phyloP scores from a whole-genome alignment of 2,329 filamentous ascomycete genomes.

The Aspergillus sp. region DNA sequence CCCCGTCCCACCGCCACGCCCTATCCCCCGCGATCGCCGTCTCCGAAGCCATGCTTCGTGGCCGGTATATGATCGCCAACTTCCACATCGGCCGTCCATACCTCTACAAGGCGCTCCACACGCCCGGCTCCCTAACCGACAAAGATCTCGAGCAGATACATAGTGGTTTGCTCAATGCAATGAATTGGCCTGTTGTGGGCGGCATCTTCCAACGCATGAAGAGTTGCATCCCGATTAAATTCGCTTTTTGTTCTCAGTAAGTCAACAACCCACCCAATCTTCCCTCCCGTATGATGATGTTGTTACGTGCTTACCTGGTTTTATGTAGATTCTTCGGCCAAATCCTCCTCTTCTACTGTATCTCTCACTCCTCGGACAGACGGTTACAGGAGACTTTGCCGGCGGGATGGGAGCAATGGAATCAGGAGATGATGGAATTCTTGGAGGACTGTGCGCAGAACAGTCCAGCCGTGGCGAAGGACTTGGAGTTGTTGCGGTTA shows the following conservation, averaged over 20 bases:
- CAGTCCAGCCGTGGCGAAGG: slow-evolving; percentile 44
- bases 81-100: slow-evolving; percentile 47
- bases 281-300: too few species aligned
- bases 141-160: slow-evolving; percentile 44
- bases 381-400: slow-evolving; percentile 40
- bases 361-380: slow-evolving; percentile 40
- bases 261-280: slow-evolving; percentile 5
- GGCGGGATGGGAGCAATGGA: slow-evolving; percentile 45
- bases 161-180: slow-evolving; percentile 42
- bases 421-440: slow-evolving; percentile 44
- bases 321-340: slow-evolving; percentile 44
- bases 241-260: slow-evolving; percentile 45
- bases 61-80: slow-evolving; percentile 41
- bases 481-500: slow-evolving; percentile 40
- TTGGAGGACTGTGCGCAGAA: slow-evolving; percentile 41
- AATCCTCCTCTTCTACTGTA: slow-evolving; percentile 46
- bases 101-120: slow-evolving; percentile 47
- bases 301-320: neutral
- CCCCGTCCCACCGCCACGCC: slow-evolving; percentile 19
- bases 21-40: slow-evolving; percentile 38
- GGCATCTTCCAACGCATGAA: slow-evolving; percentile 46
- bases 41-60: slow-evolving; percentile 42
- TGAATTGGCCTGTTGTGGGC: slow-evolving; percentile 45
- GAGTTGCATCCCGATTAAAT: slow-evolving; percentile 46
- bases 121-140: slow-evolving; percentile 38